These are phyloP conservation scores for Trapa bicornis DNA, from an alignment of 345 rosid species.

Conservation along the genomic window DNA sequence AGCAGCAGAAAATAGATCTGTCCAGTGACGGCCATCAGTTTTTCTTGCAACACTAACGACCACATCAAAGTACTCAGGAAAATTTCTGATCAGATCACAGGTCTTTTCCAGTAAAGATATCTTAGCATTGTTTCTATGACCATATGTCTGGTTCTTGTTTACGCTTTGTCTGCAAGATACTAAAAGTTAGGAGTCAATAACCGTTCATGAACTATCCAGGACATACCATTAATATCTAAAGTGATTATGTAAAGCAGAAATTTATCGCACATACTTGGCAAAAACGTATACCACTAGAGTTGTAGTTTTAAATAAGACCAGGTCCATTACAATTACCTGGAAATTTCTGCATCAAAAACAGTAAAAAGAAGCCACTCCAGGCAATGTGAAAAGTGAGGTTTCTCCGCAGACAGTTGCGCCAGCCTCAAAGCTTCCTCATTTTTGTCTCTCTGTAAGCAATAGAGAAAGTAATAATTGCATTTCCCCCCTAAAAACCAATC, in stretches of 20 bases:
- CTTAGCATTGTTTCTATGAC: constrained; percentile 21
- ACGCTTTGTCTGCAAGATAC: constrained; percentile 43
- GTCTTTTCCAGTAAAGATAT: constrained; percentile 76
- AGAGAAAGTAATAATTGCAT: background rate
- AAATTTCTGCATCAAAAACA: constrained; percentile 91
- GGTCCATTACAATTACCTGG: constrained; percentile 41
- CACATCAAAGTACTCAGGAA: constrained; percentile 82
- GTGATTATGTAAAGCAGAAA: background rate
- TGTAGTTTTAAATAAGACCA: background rate
- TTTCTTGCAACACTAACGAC: constrained; percentile 98
- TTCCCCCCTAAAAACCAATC: background rate
- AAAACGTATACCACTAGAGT: background rate
- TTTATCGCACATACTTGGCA: background rate
- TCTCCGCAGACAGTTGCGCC: constrained; percentile 88
- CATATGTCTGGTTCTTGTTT: constrained; percentile 51
- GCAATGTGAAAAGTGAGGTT: constrained; percentile 94
- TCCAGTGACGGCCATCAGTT: constrained; percentile 98
- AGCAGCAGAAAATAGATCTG: constrained; percentile 87
- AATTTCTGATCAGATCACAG: constrained; percentile 74
- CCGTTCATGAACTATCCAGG: background rate
- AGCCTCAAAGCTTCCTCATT: constrained; percentile 76
- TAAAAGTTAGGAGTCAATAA: constrained; percentile 2
- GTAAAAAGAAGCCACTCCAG: constrained; percentile 98
- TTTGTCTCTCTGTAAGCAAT: constrained; percentile 61
- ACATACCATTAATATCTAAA: background rate